A percentile compares a stretch with the other conserved stretches of the same genome.
phyloP scores from a whole-genome alignment of 805 yeast species.

The Candida qinlingensis region DNA sequence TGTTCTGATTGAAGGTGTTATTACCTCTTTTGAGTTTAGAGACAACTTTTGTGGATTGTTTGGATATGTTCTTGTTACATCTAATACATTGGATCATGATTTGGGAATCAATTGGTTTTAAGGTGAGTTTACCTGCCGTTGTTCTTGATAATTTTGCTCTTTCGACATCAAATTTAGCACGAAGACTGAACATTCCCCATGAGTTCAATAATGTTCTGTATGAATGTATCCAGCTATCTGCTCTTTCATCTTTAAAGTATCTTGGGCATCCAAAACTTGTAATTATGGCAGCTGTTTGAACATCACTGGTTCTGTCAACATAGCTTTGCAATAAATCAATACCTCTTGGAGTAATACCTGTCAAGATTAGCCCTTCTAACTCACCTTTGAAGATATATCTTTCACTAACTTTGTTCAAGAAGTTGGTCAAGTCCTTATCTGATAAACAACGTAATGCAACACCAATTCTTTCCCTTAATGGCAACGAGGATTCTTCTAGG shows the following conservation, averaged over 20 bases:
- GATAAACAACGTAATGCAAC: constrained; percentile 83
- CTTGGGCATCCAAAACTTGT: constrained; percentile 79
- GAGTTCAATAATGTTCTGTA: constrained; percentile 68
- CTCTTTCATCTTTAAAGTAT: constrained; percentile 68
- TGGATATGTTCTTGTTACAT: constrained; percentile 70
- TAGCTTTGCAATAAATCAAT: constrained; percentile 78
- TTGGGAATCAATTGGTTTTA: constrained; percentile 60
- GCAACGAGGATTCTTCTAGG: constrained; percentile 81
- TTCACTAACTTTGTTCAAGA: constrained; percentile 64
- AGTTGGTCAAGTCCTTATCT: constrained; percentile 70
- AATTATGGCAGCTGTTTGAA: constrained; percentile 85
- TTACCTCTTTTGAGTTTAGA: constrained; percentile 10
- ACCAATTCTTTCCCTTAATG: constrained; percentile 83
- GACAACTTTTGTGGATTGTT: constrained; percentile 16
- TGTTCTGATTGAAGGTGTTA: constrained; percentile 5
- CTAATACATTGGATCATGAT: constrained; percentile 74
- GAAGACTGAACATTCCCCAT: constrained; percentile 69
- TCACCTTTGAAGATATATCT: constrained; percentile 76
- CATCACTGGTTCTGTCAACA: constrained; percentile 84
- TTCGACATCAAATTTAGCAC: constrained; percentile 84
- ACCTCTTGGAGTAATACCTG: constrained; percentile 88
- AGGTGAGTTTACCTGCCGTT: constrained; percentile 40
- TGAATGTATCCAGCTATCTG: constrained; percentile 71
- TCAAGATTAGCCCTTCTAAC: constrained; percentile 81
- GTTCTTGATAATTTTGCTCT: constrained; percentile 60